Conservation (phyloP, 805 yeast species). For the Yueomyces sinensis region DNA sequence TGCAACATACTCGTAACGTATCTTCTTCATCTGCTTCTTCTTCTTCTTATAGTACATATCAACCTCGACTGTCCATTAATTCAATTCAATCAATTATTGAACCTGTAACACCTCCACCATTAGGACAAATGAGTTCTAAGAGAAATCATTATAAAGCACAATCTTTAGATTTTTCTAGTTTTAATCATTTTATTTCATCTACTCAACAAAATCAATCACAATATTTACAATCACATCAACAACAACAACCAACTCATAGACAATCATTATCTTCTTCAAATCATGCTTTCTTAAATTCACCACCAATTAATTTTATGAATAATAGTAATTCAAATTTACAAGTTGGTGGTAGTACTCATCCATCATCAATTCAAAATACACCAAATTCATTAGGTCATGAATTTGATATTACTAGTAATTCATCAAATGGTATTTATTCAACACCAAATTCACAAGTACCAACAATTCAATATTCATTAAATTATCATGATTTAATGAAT, state of each 20-base stretch:
- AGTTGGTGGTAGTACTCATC: too few relatives aligned
- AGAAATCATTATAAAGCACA: constrained; percentile 20
- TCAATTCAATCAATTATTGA: constrained; percentile 13
- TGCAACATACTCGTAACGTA: constrained; percentile 10
- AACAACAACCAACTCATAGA: not conserved
- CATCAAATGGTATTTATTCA: not conserved
- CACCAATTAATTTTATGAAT: too few relatives aligned
- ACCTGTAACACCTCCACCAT: constrained; percentile 14
- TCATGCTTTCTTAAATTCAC: too few relatives aligned
- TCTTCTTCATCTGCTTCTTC: constrained; percentile 3
- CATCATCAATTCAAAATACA: not conserved
- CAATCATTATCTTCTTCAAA: not conserved
- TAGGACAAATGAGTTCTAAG: constrained; percentile 6
- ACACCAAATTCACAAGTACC: not conserved
- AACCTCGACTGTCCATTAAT: constrained; percentile 20
- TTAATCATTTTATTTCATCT: constrained; percentile 17
- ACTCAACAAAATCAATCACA: constrained; percentile 1
- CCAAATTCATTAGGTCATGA: not conserved
- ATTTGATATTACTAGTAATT: too few relatives aligned
- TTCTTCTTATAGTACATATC: constrained; percentile 10
- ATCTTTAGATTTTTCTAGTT: constrained; percentile 18
- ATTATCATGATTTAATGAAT: not conserved
- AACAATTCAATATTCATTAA: not conserved
- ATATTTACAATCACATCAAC: not conserved
- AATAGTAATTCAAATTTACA: too few relatives aligned